These are phyloP conservation scores for Tillandsia leiboldiana DNA, from an alignment of 176 grass and related monocot species.

Conservation along the genomic window DNA sequence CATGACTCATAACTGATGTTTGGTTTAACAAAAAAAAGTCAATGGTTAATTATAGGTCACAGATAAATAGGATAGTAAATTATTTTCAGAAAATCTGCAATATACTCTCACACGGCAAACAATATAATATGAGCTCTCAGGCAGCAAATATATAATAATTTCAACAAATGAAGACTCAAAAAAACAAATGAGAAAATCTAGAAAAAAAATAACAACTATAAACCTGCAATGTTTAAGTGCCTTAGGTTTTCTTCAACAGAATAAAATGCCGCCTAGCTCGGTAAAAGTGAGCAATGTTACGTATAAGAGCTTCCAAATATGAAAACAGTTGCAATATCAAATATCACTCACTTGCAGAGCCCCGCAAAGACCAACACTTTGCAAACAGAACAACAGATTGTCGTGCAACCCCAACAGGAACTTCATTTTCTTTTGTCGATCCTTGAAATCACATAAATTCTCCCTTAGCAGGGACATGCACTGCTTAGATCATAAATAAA, in stretches of 20 bases:
- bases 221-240: too few relatives aligned
- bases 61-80: neutral
- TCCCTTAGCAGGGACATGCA: constrained; percentile 44
- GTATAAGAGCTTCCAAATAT: neutral
- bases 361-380: constrained; percentile 80
- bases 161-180: too few relatives aligned
- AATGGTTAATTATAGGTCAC: neutral
- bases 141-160: too few relatives aligned
- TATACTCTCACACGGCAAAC: too few relatives aligned
- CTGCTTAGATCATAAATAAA: constrained; percentile 32
- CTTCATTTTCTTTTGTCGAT: constrained; percentile 63
- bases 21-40: neutral
- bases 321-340: neutral
- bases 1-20: too few relatives aligned
- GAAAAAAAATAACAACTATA: too few relatives aligned
- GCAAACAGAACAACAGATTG: constrained; percentile 73
- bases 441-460: constrained; percentile 45
- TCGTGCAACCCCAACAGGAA: constrained; percentile 57
- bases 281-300: neutral
- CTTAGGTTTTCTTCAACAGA: too few relatives aligned
- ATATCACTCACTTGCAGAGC: constrained; percentile 34
- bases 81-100: neutral
- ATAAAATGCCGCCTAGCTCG: neutral
- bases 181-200: too few relatives aligned
- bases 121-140: too few relatives aligned